These are phyloP conservation scores for Puccinia novopanici DNA, from an alignment of 1,284 basidiomycete genomes.

Conservation along the genomic window DNA sequence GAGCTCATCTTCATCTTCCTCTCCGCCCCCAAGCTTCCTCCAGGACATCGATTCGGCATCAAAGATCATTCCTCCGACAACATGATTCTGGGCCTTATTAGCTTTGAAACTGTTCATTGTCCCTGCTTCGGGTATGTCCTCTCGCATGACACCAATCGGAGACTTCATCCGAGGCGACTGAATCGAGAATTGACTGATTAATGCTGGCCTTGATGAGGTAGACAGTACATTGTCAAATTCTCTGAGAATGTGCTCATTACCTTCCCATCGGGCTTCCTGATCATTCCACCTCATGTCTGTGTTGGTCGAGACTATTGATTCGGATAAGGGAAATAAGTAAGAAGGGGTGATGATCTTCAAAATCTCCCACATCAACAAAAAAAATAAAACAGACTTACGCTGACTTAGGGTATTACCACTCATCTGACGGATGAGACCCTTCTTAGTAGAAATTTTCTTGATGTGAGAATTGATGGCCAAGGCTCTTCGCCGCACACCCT, in stretches of 20 bases:
- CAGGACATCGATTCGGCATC: conserved; percentile 91
- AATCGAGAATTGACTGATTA: conserved; percentile 80
- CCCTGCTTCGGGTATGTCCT: conserved; percentile 64
- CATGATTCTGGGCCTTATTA: conserved; percentile 61
- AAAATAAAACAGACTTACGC: conserved; percentile 16
- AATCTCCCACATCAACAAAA: neutral
- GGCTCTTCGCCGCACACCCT: conserved; percentile 74
- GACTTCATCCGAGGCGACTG: conserved; percentile 63
- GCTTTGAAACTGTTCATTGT: conserved; percentile 31
- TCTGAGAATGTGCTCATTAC: conserved; percentile 83
- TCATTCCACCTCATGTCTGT: conserved; percentile 98
- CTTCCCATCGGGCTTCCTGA: conserved; percentile 84
- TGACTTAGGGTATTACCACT: conserved; percentile 41
- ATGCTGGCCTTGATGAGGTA: conserved; percentile 84
- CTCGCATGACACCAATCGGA: conserved; percentile 63
- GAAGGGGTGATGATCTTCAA: too few species aligned
- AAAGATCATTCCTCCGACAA: conserved; percentile 96
- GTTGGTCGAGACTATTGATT: conserved; percentile 65
- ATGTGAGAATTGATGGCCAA: conserved; percentile 30
- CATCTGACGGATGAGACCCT: conserved; percentile 50
- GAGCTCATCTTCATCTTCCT: conserved; percentile 87
- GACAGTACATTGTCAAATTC: conserved; percentile 83
- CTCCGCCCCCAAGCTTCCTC: conserved; percentile 67
- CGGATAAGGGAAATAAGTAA: conserved; percentile 60
- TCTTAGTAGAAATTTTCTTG: conserved; percentile 28